Evolutionary conservation across 441 rosid genomes (phyloP).

Genomic region (Jatropha podagrica): DNA sequence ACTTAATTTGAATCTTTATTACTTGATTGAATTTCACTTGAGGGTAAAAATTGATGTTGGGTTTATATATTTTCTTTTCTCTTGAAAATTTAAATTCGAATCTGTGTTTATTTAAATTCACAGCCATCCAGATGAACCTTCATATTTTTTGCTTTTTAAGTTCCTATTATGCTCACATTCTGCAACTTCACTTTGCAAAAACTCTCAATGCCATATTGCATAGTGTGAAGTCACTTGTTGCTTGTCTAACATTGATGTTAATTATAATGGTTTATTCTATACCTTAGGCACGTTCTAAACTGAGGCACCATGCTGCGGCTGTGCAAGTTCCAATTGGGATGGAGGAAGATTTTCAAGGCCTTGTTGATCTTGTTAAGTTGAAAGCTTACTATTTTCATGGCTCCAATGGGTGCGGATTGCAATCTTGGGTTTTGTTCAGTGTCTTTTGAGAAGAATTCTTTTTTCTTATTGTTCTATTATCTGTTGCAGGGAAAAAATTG

Average conservation of each 20-base stretch:
- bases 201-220: too few relatives aligned
- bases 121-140: too few relatives aligned
- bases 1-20: neutral
- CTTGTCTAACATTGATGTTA: neutral
- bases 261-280: slow-evolving; percentile 12
- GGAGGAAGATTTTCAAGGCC: slow-evolving; percentile 89
- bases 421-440: slow-evolving; percentile 17
- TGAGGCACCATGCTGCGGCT: slow-evolving; percentile 92
- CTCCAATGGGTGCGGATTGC: slow-evolving; percentile 70
- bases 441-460: neutral
- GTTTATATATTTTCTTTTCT: too few relatives aligned
- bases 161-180: neutral
- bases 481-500: slow-evolving; percentile 75
- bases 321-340: slow-evolving; percentile 93
- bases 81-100: too few relatives aligned
- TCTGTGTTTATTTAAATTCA: too few relatives aligned
- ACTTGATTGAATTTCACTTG: neutral
- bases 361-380: slow-evolving; percentile 72
- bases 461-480: slow-evolving; percentile 11
- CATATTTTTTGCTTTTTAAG: neutral
- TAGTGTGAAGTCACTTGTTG: neutral
- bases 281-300: slow-evolving; percentile 83
- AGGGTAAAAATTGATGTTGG: too few relatives aligned
- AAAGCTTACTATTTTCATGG: slow-evolving; percentile 77
- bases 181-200: neutral